Evolutionary conservation across 768 basidiomycete genomes (phyloP), one percentile per base, ranked within the genome.

Genomic region (Asterophora lycoperdoides): DNA sequence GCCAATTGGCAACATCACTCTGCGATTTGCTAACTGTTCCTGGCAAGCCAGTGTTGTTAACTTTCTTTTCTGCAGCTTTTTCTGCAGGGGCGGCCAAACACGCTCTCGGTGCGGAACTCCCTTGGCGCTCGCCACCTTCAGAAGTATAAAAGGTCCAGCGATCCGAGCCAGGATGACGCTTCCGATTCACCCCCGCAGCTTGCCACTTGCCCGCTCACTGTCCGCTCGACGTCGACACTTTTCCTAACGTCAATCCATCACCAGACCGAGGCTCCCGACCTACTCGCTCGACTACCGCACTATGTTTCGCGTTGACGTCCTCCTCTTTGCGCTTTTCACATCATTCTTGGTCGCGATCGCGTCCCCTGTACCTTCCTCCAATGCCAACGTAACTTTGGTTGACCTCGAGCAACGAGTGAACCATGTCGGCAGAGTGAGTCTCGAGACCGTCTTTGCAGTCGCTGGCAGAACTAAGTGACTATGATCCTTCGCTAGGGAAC

Each of bases 391-490:
- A 20, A 59, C 62, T 13, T 8, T 49, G 10, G 47, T 56, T 26
- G 57, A 65, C 20, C 69, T 83, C 30, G 72, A 75, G 50, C 80
- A 75, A 62, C 76, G 86, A 44, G 55, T 68, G 35, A 75, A 78
- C 0, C 81, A 75, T 56, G 59, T 55, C 6, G 87, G 87, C 35
- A 68, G 71, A 54, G 87, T 87, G 62, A 53, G 79, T 69, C 18
- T 53, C 37, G 47, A 46, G 19, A 18, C 33, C 10, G 36, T 33
- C 45, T 34, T 46, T 13, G 36, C 30, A 29, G 47, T 38, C 40
- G 41, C 39, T 39, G 10, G 18, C 46, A 20, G 29, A 15, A 36
- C 41, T 42, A 14, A 32, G 43, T 55, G 52, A 56, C 47, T 36
- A 36, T 47, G 19, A 19, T 46, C 44, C 37, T 36, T 35, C 26